Evolutionary conservation across 2,329 filamentous ascomycete genomes (phyloP), one percentile per base, ranked within the genome.

Genomic region (Phyllosticta paracitricarpa): DNA sequence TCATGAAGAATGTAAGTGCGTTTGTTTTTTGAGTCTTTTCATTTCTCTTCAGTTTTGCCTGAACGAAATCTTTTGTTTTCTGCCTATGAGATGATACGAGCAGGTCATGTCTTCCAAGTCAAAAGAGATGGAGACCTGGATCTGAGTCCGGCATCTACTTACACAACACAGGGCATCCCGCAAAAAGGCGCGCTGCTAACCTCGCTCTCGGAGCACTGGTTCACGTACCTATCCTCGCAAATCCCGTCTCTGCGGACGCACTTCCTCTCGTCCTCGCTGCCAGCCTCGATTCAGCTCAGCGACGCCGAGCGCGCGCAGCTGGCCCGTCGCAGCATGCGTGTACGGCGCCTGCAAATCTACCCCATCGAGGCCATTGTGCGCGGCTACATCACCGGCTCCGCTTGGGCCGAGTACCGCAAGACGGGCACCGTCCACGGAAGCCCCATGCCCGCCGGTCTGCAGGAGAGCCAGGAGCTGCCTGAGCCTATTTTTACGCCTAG

Each of bases 311-410:
- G 76, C 17, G 73, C 82, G 48, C 76, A 87, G 55, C 80, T 83
- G 60, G 62, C 62, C 19, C 79, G 83, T 67, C 86, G 91, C 63
- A 85, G 82, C 71, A 95, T 96, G 91, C 82, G 85, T 66, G 88
- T 93, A 61, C 84, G 86, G 64, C 84, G 84, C 65, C 80, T 91
- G 62, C 83, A 86, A 68, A 84, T 94, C 65, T 84, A 95, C 63
- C 89, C 89, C 25, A 80, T 95, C 64, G 89, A 93, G 75, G 88
- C 86, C 53, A 93, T 93, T 64, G 89, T 95, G n/a, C 85, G 91
- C 62, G 91, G 91, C 66, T 96, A 96, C 77, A 85, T 96, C 71
- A 91, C 91, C 5, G 91, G 91, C 53, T 89, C 85, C 54, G 91
- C 89, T 0, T 96, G 89, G 88, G 81, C 81, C 51, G 91, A 96